These are phyloP conservation scores for Phytophthora tentaculata DNA, from an alignment of 352 stramenopile genomes.

Conservation along the genomic window DNA sequence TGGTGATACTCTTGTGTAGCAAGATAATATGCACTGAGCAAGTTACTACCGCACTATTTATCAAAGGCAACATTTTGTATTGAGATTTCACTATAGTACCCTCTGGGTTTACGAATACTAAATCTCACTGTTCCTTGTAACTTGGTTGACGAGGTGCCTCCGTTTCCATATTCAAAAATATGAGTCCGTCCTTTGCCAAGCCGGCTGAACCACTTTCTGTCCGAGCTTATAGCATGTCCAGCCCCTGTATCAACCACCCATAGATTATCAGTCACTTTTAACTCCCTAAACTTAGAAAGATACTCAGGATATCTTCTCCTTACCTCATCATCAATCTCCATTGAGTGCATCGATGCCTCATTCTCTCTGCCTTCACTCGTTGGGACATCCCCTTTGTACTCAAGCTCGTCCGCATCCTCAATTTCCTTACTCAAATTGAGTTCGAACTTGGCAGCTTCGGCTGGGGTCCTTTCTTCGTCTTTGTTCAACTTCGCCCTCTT, in stretches of 20 bases:
- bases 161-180: constrained; percentile 12
- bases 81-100: constrained; percentile 15
- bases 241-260: constrained; percentile 23
- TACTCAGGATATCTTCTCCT: not conserved
- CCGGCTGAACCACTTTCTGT: constrained; percentile 17
- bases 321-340: constrained; percentile 1
- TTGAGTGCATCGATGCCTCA: not conserved
- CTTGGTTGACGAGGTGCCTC: constrained; percentile 4
- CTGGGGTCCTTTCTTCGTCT: not conserved
- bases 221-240: constrained; percentile 20
- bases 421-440: not conserved
- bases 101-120: constrained; percentile 9
- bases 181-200: constrained; percentile 1
- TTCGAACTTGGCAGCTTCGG: not conserved
- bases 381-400: not conserved
- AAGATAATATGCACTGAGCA: constrained; percentile 8
- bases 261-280: constrained; percentile 9
- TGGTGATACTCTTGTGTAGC: constrained; percentile 1
- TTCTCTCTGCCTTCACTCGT: not conserved
- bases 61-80: constrained; percentile 21
- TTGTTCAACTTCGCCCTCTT: not conserved
- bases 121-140: constrained; percentile 15
- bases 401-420: not conserved
- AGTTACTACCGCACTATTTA: constrained; percentile 1
- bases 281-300: constrained; percentile 9